These are phyloP conservation scores for Termitomyces sp. DNA, from an alignment of 768 basidiomycete genomes.

Conservation along the genomic window DNA sequence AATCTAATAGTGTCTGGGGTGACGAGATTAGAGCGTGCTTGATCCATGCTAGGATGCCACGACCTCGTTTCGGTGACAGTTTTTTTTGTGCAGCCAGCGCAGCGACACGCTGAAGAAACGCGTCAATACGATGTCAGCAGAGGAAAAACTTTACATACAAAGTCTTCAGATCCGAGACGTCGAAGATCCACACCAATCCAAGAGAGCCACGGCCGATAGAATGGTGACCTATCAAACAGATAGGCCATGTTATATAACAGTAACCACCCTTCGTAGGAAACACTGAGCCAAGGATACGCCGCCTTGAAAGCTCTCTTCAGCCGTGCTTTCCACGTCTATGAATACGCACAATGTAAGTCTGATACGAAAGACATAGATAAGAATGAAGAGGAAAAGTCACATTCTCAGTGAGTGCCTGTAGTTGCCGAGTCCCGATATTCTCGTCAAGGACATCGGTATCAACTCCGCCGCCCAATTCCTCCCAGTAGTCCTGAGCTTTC, in stretches of 20 bases:
- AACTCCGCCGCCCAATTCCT: constrained; percentile 80
- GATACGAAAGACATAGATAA: constrained; percentile 3
- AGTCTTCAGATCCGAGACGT: constrained; percentile 72
- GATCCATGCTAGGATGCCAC: constrained; percentile 36
- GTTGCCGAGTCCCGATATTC: constrained; percentile 35
- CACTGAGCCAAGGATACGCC: constrained; percentile 80
- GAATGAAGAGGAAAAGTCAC: constrained; percentile 26
- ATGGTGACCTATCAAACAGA: constrained; percentile 80
- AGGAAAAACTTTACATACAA: constrained; percentile 40
- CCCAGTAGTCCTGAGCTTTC: constrained; percentile 87
- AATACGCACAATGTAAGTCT: constrained; percentile 1
- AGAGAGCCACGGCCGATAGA: constrained; percentile 87
- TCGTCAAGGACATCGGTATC: constrained; percentile 62
- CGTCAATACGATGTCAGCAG: constrained; percentile 1
- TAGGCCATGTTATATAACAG: constrained; percentile 84
- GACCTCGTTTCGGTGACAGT: constrained; percentile 20
- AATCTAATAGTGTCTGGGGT: constrained; percentile 68
- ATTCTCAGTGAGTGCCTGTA: constrained; percentile 44
- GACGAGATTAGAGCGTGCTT: constrained; percentile 43
- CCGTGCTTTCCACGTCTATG: constrained; percentile 46
- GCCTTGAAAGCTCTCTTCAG: constrained; percentile 61
- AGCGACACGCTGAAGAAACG: constrained; percentile 34
- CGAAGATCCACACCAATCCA: constrained; percentile 83
- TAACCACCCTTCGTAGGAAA: constrained; percentile 74
- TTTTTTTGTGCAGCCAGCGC: constrained; percentile 26